These are phyloP conservation scores for Sugiyamaella americana DNA, from an alignment of 805 yeast genomes.

Conservation along the genomic window DNA sequence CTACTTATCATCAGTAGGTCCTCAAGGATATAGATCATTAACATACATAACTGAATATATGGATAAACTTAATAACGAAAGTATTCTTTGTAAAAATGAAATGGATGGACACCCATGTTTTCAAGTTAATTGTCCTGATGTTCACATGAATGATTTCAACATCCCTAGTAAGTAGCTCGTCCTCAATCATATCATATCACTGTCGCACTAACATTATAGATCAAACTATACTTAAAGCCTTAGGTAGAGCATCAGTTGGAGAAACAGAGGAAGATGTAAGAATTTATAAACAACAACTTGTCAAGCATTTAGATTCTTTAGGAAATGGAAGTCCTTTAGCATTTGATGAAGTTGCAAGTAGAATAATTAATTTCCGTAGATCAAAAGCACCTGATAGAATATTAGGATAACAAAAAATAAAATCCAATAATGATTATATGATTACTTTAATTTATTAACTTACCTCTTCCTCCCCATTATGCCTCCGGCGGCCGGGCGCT, in stretches of 20 bases:
- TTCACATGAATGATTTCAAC: slow-evolving; percentile 19
- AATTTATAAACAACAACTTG: not conserved
- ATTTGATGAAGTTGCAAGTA: not conserved
- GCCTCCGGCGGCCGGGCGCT: too few species aligned
- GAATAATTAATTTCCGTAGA: not conserved
- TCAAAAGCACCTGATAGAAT: not conserved
- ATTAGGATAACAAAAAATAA: not conserved
- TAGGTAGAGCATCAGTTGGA: slow-evolving; percentile 15
- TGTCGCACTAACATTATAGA: slow-evolving; percentile 5
- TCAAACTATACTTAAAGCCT: slow-evolving; percentile 7
- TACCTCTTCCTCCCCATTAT: too few species aligned
- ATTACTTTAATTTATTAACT: too few species aligned
- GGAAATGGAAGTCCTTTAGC: not conserved
- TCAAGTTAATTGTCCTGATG: slow-evolving; percentile 12
- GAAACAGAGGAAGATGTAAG: slow-evolving; percentile 1
- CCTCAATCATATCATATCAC: not conserved
- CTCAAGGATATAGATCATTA: slow-evolving; percentile 15
- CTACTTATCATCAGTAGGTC: slow-evolving; percentile 10
- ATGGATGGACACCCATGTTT: slow-evolving; percentile 14
- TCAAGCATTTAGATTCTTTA: not conserved
- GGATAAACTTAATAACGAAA: too few species aligned
- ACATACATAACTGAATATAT: too few species aligned
- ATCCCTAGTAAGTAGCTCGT: not conserved
- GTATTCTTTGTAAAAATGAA: slow-evolving; percentile 9
- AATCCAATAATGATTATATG: not conserved